Conservation (phyloP, 176 grass and related monocot genomes). For the Bothriochloa decipiens region DNA sequence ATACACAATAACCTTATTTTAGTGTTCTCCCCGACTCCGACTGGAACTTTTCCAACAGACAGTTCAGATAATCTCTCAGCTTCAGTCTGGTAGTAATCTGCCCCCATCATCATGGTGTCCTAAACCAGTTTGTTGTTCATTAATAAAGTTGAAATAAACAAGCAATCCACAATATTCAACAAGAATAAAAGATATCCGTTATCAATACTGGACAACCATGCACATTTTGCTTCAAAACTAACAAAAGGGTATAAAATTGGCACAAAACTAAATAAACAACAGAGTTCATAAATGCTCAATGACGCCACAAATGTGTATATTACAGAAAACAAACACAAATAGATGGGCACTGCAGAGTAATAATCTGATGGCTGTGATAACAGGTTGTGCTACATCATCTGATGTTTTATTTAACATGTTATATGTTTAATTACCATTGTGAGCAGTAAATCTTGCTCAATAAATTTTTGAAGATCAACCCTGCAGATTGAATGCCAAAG, state of each 20-base stretch:
- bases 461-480: background rate
- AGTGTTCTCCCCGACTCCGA: constrained; percentile 75
- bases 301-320: background rate
- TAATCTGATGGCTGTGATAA: background rate
- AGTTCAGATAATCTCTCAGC: constrained; percentile 64
- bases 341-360: background rate
- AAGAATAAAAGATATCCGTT: background rate
- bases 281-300: background rate
- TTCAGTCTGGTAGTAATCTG: constrained; percentile 86
- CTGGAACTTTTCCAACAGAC: constrained; percentile 62
- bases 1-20: constrained; percentile 58
- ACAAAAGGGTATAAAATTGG: background rate
- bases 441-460: background rate
- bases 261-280: background rate
- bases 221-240: background rate
- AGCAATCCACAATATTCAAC: background rate
- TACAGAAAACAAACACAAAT: background rate
- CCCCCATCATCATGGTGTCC: constrained; percentile 91
- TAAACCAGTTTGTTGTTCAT: constrained; percentile 34
- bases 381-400: background rate
- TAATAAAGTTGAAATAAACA: constrained; percentile 9
- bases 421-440: background rate
- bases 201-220: background rate
- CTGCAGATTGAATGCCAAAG: background rate
- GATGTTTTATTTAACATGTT: background rate